Conservation (phyloP, 1,284 basidiomycete genomes). For the Exobasidium cylindrosporum region DNA sequence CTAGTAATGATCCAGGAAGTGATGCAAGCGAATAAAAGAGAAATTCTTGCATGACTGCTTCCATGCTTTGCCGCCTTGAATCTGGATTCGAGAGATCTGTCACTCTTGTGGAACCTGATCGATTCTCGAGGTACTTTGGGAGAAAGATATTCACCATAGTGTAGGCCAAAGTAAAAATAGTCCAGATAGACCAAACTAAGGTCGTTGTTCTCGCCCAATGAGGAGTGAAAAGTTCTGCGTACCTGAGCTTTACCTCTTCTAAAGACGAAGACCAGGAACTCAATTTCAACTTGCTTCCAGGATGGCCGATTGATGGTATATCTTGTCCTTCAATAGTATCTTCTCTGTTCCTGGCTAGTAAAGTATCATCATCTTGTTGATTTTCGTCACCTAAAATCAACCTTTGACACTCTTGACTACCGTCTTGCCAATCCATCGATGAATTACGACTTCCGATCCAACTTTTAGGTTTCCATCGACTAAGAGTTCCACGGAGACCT, state of each 20-base stretch:
- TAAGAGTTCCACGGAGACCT: neutral
- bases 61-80: neutral
- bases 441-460: neutral
- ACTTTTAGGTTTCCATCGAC: neutral
- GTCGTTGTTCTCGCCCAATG: constrained; percentile 80
- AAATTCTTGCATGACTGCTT: constrained; percentile 29
- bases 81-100: neutral
- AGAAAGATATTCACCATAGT: constrained; percentile 98
- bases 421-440: neutral
- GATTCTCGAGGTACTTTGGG: constrained; percentile 78
- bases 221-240: constrained; percentile 72
- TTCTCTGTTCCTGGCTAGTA: neutral
- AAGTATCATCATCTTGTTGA: neutral
- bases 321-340: neutral
- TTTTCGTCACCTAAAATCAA: neutral
- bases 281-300: constrained; percentile 17
- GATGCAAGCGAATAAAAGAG: constrained; percentile 44
- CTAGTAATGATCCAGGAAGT: constrained; percentile 63
- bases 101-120: constrained; percentile 18
- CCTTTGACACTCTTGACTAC: neutral
- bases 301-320: neutral
- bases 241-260: constrained; percentile 60
- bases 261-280: constrained; percentile 23
- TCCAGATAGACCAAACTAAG: constrained; percentile 58
- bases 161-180: constrained; percentile 62